phyloP scores from a whole-genome alignment of 169 alveolate genomes.

The Fabrea salina region DNA sequence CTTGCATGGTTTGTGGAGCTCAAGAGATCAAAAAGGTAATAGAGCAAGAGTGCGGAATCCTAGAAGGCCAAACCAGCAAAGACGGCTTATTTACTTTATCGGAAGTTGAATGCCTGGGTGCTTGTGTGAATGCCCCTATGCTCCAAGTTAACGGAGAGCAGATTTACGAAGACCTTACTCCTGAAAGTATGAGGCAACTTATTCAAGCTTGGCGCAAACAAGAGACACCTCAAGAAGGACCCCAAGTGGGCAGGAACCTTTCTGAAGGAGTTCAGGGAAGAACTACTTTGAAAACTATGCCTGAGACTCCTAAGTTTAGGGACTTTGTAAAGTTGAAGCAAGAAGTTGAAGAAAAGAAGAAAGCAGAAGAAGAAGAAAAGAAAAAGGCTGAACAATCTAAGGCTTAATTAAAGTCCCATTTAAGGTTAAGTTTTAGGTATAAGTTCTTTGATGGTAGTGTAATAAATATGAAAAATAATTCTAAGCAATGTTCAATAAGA shows the following conservation, averaged over 20 bases:
- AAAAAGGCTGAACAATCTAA: slow-evolving; percentile 28
- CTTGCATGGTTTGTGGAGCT: slow-evolving; percentile 68
- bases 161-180: slow-evolving; percentile 71
- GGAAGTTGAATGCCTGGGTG: slow-evolving; percentile 81
- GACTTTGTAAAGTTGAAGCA: slow-evolving; percentile 25
- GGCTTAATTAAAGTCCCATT: too few species aligned
- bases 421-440: too few species aligned
- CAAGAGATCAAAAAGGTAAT: slow-evolving; percentile 64
- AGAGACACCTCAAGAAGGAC: slow-evolving; percentile 60
- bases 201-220: slow-evolving; percentile 61
- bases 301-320: background rate
- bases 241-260: slow-evolving; percentile 59
- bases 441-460: too few species aligned
- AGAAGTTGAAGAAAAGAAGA: background rate
- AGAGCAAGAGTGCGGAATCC: slow-evolving; percentile 51
- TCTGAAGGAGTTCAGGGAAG: slow-evolving; percentile 77
- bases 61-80: slow-evolving; percentile 59
- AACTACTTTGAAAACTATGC: slow-evolving; percentile 47
- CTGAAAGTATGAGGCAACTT: slow-evolving; percentile 57
- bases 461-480: too few species aligned
- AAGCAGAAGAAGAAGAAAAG: slow-evolving; percentile 1
- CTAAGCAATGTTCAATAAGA: too few species aligned
- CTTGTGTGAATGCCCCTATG: slow-evolving; percentile 83
- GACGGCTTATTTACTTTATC: slow-evolving; percentile 75
- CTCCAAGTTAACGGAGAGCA: slow-evolving; percentile 66